A percentile compares a stretch with the other conserved stretches of the same genome.
Conservation (phyloP, 352 stramenopile genomes). For the Bremia lactucae region DNA sequence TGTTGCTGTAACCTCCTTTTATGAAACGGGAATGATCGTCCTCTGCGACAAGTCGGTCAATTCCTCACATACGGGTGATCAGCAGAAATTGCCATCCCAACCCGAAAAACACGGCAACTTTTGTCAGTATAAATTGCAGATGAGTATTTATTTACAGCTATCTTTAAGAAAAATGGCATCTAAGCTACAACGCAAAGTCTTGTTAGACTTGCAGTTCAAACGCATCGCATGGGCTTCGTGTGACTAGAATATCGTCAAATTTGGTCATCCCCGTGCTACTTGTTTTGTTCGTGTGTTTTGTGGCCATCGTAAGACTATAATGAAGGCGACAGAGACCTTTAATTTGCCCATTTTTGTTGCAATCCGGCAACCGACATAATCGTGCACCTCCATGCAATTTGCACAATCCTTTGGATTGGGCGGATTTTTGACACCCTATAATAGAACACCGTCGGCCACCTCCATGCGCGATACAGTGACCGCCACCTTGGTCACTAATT, state of each 20-base stretch:
- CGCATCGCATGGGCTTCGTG: conserved; percentile 4
- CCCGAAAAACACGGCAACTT: no score
- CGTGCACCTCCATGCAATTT: conserved; percentile 76
- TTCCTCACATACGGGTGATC: no score
- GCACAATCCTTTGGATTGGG: conserved; percentile 72
- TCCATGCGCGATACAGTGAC: conserved; percentile 71
- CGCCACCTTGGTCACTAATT: conserved; percentile 80
- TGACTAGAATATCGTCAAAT: conserved; percentile 8
- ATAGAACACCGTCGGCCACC: conserved; percentile 52
- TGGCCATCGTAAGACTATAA: conserved; percentile 36
- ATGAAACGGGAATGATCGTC: no score
- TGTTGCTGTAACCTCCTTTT: no score
- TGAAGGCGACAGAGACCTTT: conserved; percentile 68
- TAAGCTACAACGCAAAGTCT: not conserved
- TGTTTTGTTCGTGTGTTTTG: conserved; percentile 8
- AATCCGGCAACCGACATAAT: conserved; percentile 56
- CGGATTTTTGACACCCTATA: conserved; percentile 68
- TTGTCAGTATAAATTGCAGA: no score
- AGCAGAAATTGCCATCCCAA: no score
- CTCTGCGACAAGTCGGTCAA: no score
- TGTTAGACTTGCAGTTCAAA: conserved; percentile 6
- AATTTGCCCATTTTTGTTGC: conserved; percentile 76
- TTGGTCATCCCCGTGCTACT: conserved; percentile 2
- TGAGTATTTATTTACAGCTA: no score
- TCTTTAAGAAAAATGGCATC: no score